Evolutionary conservation across 1,139 yeast genomes (phyloP).

Genomic region (Magnusiomyces sp.): DNA sequence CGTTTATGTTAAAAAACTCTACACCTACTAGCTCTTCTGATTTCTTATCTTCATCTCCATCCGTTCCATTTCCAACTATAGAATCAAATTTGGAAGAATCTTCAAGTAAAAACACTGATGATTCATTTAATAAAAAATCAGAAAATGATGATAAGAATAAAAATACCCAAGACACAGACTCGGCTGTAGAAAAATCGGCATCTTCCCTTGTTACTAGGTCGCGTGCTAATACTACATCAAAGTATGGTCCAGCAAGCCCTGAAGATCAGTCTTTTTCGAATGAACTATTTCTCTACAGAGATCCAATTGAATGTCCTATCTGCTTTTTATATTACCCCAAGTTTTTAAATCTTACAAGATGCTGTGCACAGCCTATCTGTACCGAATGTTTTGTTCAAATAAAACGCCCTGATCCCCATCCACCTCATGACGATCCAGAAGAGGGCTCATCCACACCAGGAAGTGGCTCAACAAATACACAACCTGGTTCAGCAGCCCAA

Average conservation of each 20-base stretch:
- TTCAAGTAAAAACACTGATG: neutral
- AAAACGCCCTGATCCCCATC: conserved; percentile 88
- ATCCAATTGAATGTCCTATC: conserved; percentile 82
- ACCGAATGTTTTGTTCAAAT: conserved; percentile 96
- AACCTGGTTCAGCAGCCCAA: conserved; percentile 19
- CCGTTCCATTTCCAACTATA: conserved; percentile 8
- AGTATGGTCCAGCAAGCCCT: conserved; percentile 11
- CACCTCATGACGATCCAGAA: conserved; percentile 57
- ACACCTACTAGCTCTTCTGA: neutral
- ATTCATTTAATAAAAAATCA: neutral
- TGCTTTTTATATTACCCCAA: conserved; percentile 84
- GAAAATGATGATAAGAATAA: neutral
- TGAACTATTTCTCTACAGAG: conserved; percentile 47
- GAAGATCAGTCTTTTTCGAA: conserved; percentile 15
- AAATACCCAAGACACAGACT: neutral
- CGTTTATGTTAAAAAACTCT: neutral
- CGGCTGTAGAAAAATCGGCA: neutral
- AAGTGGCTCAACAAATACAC: conserved; percentile 13
- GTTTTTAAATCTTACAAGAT: conserved; percentile 70
- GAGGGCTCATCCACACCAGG: conserved; percentile 23
- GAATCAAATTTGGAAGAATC: neutral
- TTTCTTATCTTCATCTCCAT: conserved; percentile 4
- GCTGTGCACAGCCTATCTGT: conserved; percentile 91
- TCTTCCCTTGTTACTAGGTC: conserved; percentile 9
- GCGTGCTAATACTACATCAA: conserved; percentile 11